phyloP scores from a whole-genome alignment of 2,329 filamentous ascomycete genomes.

The Dactylellina drechsleri region DNA sequence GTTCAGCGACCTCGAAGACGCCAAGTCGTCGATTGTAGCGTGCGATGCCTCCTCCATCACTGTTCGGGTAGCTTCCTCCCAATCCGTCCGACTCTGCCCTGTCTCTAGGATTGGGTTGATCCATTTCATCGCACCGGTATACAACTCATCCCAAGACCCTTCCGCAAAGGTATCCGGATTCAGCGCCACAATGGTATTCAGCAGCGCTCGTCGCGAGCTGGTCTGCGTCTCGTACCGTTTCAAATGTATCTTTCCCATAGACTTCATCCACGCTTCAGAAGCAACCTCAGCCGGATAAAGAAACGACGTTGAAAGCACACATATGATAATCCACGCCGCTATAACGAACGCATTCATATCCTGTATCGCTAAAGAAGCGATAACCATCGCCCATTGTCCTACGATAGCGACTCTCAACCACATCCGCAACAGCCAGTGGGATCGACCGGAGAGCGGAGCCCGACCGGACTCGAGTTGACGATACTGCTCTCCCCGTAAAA shows the following conservation, averaged over 20 bases:
- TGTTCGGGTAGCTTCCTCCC: conserved; percentile 33
- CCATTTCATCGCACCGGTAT: conserved; percentile 40
- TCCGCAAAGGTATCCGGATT: conserved; percentile 42
- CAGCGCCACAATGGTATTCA: conserved; percentile 43
- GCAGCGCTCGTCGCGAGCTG: conserved; percentile 24
- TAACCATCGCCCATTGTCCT: conserved; percentile 41
- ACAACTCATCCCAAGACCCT: conserved; percentile 34
- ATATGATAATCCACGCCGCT: conserved; percentile 37
- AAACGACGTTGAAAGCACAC: conserved; percentile 29
- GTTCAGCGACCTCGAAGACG: conserved; percentile 1
- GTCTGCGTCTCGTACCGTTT: conserved; percentile 37
- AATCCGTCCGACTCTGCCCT: conserved; percentile 27
- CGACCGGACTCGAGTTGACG: conserved; percentile 34
- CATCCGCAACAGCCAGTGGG: conserved; percentile 12
- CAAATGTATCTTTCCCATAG: conserved; percentile 33
- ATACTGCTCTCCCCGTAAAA: conserved; percentile 49
- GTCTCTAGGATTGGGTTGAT: conserved; percentile 39
- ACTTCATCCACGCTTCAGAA: conserved; percentile 33
- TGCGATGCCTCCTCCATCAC: background rate
- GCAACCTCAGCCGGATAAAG: conserved; percentile 28
- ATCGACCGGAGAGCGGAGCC: conserved; percentile 8
- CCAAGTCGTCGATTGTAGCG: conserved; percentile 20
- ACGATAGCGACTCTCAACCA: conserved; percentile 22
- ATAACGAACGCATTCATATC: conserved; percentile 44
- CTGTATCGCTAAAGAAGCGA: conserved; percentile 24